Evolutionary conservation across 768 basidiomycete species (phyloP), one percentile per base, ranked within the genome.

Genomic region (Lanmaoa pseudosensibilis): DNA sequence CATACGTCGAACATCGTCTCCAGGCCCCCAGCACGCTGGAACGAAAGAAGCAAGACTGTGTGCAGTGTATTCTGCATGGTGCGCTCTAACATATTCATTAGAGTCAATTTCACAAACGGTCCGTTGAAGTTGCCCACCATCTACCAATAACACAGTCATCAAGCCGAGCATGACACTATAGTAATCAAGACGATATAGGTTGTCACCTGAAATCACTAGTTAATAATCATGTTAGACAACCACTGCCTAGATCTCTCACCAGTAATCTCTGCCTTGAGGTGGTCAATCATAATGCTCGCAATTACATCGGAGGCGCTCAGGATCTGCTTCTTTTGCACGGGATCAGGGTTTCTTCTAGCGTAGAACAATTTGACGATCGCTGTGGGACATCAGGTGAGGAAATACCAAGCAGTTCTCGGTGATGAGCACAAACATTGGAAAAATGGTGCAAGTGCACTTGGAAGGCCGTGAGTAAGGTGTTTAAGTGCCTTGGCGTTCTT

Each of bases 281-380:
- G 90, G 50, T 84, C 77, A 47, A 88, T 72, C 73, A 96, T 80
- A 21, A 95, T 78, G 2, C 81, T 74, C 1, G 94, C 90, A 32
- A 99, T 71, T 18, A 84, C 73, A 46, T 78, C 74, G 0, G 92
- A 87, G 2, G 91, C 84, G 21, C 83, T 82, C 18, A 77, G 66
- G 15, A 94, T 89, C 65, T 91, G 90, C 66, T 88, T 86, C 71
- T 83, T 88, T 68, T 95, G 93, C 16, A 78, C 64, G 4, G 80
- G 57, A 64, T 96, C 94, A 11, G 85, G 82, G 65, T 84, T 91
- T 19, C 93, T 84, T 56, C 92, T 80, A 13, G 85, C 84, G 66
- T 92, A 85, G 72, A 95, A 90, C 71, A 95, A 80, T 73, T 94
- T 92, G 57, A 92, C 86, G 65, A 92, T 83, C 15, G 93, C 92